Conservation (phyloP, 2,329 filamentous ascomycete genomes). For the Bipolaris zeicola region DNA sequence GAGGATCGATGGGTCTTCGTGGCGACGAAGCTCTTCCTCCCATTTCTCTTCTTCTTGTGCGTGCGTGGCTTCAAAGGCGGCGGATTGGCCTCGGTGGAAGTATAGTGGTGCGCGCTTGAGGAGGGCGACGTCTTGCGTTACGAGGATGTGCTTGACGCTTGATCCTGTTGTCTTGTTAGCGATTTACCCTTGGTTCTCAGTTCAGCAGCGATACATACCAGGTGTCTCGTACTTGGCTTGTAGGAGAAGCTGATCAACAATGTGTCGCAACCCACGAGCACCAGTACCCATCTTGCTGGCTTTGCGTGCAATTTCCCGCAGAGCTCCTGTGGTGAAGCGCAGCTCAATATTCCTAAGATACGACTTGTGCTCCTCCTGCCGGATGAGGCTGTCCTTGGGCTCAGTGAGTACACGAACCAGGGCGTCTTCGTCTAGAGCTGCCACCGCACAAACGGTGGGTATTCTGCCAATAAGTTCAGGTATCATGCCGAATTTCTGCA, state of each 20-base stretch:
- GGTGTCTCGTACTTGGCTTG: constrained; percentile 57
- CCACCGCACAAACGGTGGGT: constrained; percentile 85
- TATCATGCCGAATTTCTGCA: constrained; percentile 88
- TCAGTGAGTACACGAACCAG: constrained; percentile 90
- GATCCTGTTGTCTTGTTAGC: constrained; percentile 39
- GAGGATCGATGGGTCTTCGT: constrained; percentile 32
- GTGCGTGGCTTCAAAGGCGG: constrained; percentile 48
- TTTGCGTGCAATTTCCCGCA: constrained; percentile 80
- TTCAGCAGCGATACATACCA: constrained; percentile 30
- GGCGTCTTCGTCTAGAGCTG: constrained; percentile 69
- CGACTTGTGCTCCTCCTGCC: constrained; percentile 89
- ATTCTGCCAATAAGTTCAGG: constrained; percentile 95
- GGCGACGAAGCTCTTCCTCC: constrained; percentile 48
- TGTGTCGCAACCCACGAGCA: constrained; percentile 54
- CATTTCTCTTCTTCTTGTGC: constrained; percentile 54
- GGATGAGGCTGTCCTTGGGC: constrained; percentile 83
- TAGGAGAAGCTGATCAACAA: constrained; percentile 55
- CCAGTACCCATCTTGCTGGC: constrained; percentile 75
- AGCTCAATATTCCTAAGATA: constrained; percentile 77
- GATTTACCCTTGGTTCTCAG: not conserved
- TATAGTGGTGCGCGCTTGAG: constrained; percentile 51
- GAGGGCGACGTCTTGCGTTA: constrained; percentile 54
- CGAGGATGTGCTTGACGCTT: constrained; percentile 53
- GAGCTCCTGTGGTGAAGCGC: constrained; percentile 78
- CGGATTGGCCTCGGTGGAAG: constrained; percentile 51